These are phyloP conservation scores for Leccinum boreale DNA, from an alignment of 768 basidiomycete genomes.

Conservation along the genomic window DNA sequence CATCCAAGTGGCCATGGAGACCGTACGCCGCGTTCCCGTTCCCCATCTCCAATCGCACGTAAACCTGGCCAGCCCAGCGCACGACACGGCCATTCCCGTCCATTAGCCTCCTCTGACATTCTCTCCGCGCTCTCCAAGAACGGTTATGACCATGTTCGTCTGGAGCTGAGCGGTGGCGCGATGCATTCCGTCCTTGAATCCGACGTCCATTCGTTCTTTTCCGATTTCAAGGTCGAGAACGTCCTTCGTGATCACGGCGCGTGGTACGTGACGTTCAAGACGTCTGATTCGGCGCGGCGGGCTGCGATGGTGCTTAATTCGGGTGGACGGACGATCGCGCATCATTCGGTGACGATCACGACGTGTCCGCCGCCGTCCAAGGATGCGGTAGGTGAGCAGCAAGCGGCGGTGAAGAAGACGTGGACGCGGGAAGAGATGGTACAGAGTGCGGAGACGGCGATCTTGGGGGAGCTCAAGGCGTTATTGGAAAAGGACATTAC, in stretches of 20 bases:
- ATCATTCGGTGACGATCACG: conserved; percentile 56
- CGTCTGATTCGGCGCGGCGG: conserved; percentile 57
- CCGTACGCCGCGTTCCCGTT: conserved; percentile 29
- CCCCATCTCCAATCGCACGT: conserved; percentile 42
- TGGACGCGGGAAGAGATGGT: conserved; percentile 56
- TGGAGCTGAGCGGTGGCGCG: conserved; percentile 47
- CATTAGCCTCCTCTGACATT: conserved; percentile 18
- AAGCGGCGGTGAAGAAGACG: conserved; percentile 35
- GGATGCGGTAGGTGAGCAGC: conserved; percentile 30
- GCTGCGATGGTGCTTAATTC: conserved; percentile 63
- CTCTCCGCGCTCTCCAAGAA: conserved; percentile 54
- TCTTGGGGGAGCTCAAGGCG: conserved; percentile 53
- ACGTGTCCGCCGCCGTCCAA: conserved; percentile 38
- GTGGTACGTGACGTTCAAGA: conserved; percentile 80
- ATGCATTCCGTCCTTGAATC: conserved; percentile 57
- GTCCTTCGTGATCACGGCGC: conserved; percentile 67
- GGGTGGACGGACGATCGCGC: conserved; percentile 50
- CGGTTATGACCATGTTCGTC: conserved; percentile 61
- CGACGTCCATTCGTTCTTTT: conserved; percentile 66
- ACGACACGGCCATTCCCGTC: conserved; percentile 20
- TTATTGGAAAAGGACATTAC: conserved; percentile 63
- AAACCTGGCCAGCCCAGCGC: conserved; percentile 34
- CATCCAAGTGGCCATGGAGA: conserved; percentile 13
- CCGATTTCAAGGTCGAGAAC: conserved; percentile 68
- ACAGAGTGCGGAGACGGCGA: conserved; percentile 50